These are phyloP conservation scores for Aspergillus sp. DNA, from an alignment of 2,329 filamentous ascomycete species.

Conservation along the genomic window DNA sequence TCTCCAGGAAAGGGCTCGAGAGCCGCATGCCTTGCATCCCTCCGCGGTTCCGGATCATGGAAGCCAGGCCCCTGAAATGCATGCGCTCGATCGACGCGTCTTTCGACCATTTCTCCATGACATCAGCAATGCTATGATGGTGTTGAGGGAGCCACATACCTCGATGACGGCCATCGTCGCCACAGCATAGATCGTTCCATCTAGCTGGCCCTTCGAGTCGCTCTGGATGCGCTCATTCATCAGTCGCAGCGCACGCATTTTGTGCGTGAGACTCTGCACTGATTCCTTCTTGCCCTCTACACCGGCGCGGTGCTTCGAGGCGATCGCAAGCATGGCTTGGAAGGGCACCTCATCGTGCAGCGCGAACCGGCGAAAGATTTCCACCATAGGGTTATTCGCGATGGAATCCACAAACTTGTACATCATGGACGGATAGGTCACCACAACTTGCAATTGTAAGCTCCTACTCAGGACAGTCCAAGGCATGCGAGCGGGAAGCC, in stretches of 20 bases:
- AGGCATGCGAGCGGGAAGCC: background rate
- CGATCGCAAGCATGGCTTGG: slow-evolving; percentile 35
- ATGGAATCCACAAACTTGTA: slow-evolving; percentile 29
- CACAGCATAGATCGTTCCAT: slow-evolving; percentile 31
- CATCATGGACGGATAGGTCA: slow-evolving; percentile 36
- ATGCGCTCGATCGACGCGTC: slow-evolving; percentile 29
- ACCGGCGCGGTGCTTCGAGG: slow-evolving; percentile 31
- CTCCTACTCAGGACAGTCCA: slow-evolving; percentile 3
- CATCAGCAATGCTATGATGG: slow-evolving; percentile 10
- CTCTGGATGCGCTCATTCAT: slow-evolving; percentile 29
- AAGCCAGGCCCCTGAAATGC: slow-evolving; percentile 28
- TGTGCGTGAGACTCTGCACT: slow-evolving; percentile 32
- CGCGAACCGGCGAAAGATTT: slow-evolving; percentile 30
- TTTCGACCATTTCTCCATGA: slow-evolving; percentile 34
- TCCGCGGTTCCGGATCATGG: slow-evolving; percentile 28
- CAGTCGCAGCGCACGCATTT: slow-evolving; percentile 30
- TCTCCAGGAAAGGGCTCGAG: slow-evolving; percentile 28
- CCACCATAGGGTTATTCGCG: slow-evolving; percentile 29
- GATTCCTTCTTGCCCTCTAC: slow-evolving; percentile 30
- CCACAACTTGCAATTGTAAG: slow-evolving; percentile 28
- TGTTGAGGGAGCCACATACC: slow-evolving; percentile 16
- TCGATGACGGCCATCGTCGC: slow-evolving; percentile 35
- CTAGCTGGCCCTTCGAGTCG: slow-evolving; percentile 22
- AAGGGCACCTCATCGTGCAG: slow-evolving; percentile 30
- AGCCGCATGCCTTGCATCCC: slow-evolving; percentile 29